Evolutionary conservation across 2,329 filamentous ascomycete species (phyloP).

Genomic region (Botryosphaeria dothidea): DNA sequence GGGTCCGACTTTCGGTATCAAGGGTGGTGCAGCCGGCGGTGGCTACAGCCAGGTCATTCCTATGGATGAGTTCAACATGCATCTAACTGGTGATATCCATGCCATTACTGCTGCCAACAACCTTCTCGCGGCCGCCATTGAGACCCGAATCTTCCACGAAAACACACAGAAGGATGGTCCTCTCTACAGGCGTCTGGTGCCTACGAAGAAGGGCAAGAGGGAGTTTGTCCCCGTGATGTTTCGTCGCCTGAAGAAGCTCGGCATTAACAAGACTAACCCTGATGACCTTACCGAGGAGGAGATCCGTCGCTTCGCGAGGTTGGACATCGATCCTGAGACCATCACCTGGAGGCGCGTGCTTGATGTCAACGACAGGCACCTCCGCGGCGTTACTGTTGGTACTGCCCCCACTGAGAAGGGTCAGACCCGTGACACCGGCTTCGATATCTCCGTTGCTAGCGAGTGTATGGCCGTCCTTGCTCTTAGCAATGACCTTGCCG

Average conservation of each 20-base stretch:
- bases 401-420: conserved; percentile 89
- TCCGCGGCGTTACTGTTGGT: conserved; percentile 86
- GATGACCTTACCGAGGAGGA: conserved; percentile 89
- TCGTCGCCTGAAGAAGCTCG: conserved; percentile 89
- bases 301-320: conserved; percentile 80
- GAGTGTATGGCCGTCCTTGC: conserved; percentile 99
- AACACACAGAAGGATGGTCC: conserved; percentile 88
- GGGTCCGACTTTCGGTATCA: conserved; percentile 98
- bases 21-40: conserved; percentile 94
- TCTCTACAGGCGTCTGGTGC: conserved; percentile 84
- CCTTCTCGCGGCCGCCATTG: conserved; percentile 90
- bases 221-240: conserved; percentile 89
- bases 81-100: conserved; percentile 96
- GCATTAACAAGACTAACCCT: conserved; percentile 92
- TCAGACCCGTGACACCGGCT: conserved; percentile 82
- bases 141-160: conserved; percentile 98
- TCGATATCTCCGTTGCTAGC: conserved; percentile 96
- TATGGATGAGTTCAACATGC: conserved; percentile 99
- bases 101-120: conserved; percentile 98
- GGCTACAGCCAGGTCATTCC: conserved; percentile 99
- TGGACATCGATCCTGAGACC: conserved; percentile 95
- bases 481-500: conserved; percentile 79
- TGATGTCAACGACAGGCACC: conserved; percentile 94
- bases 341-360: conserved; percentile 97
- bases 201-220: conserved; percentile 84